Evolutionary conservation across 1,139 yeast species (phyloP).

Genomic region (Debaryomyces sp.): DNA sequence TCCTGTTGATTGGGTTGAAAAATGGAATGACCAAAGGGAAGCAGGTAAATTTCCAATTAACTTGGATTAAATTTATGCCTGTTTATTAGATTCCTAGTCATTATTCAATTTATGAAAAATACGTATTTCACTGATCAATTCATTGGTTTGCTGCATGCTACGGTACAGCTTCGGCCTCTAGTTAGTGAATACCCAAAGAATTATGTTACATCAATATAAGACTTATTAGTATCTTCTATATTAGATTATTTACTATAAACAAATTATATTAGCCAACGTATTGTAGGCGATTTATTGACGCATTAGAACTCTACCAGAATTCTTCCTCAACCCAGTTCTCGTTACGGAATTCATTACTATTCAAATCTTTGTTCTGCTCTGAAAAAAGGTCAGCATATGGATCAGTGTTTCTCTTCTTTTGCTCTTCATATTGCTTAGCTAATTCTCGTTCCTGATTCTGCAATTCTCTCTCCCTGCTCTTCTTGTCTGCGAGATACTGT

Average conservation of each 20-base stretch:
- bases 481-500: constrained; percentile 37
- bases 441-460: constrained; percentile 28
- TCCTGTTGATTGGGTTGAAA: constrained; percentile 90
- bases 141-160: neutral
- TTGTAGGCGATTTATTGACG: neutral
- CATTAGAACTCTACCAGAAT: constrained; percentile 43
- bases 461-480: constrained; percentile 33
- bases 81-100: neutral
- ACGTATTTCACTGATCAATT: neutral
- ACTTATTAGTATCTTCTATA: constrained; percentile 1
- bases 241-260: constrained; percentile 6
- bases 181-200: neutral
- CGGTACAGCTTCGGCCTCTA: neutral
- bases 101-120: constrained; percentile 1
- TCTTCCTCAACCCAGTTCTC: constrained; percentile 71
- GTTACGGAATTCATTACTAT: constrained; percentile 55
- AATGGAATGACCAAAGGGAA: constrained; percentile 94
- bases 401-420: constrained; percentile 38
- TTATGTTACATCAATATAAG: constrained; percentile 4
- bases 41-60: constrained; percentile 53
- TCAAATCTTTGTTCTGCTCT: constrained; percentile 49
- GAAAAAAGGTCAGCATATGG: constrained; percentile 63
- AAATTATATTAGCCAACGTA: neutral
- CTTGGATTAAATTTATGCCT: constrained; percentile 23
- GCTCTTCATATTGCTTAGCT: constrained; percentile 25